Percentiles rank a stretch among this genome's conserved stretches.
These are phyloP conservation scores for Myxozyma neglecta DNA, from an alignment of 805 yeast genomes.

Conservation along the genomic window DNA sequence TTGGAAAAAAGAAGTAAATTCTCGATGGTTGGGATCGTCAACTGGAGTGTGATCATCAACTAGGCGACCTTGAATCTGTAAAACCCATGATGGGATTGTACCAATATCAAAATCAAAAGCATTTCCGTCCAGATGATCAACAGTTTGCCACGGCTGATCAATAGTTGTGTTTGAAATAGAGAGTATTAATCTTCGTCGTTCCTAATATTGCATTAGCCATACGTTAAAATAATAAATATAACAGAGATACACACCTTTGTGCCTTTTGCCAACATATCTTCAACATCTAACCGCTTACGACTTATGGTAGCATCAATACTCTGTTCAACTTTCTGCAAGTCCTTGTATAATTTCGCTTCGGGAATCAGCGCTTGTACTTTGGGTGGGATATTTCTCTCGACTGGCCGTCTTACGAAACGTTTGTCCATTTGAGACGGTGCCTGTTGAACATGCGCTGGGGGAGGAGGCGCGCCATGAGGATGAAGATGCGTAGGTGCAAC, in stretches of 20 bases:
- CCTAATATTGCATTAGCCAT: slow-evolving; percentile 41
- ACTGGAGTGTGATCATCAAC: slow-evolving; percentile 42
- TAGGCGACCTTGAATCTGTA: slow-evolving; percentile 83
- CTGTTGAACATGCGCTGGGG: slow-evolving; percentile 16
- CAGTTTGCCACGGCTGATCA: slow-evolving; percentile 84
- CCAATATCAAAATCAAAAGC: slow-evolving; percentile 40
- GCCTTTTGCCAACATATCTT: slow-evolving; percentile 53
- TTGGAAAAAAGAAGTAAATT: slow-evolving; percentile 76
- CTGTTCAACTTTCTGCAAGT: slow-evolving; percentile 76
- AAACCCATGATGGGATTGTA: slow-evolving; percentile 63
- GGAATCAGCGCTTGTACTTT: slow-evolving; percentile 54
- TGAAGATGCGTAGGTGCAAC: slow-evolving; percentile 34
- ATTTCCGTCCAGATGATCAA: slow-evolving; percentile 36
- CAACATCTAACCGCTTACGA: slow-evolving; percentile 81
- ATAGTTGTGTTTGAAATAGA: slow-evolving; percentile 79
- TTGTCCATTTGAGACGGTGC: slow-evolving; percentile 25
- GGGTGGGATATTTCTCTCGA: slow-evolving; percentile 54
- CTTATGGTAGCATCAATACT: slow-evolving; percentile 77
- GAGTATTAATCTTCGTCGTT: slow-evolving; percentile 62
- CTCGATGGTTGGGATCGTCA: slow-evolving; percentile 54
- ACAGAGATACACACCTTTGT: slow-evolving; percentile 41
- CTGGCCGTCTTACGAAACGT: slow-evolving; percentile 45
- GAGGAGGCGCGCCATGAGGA: slow-evolving; percentile 23
- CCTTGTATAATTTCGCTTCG: slow-evolving; percentile 69
- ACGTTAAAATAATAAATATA: slow-evolving; percentile 2